Evolutionary conservation across 805 yeast species (phyloP).

Genomic region (Cephaloascus fragrans): DNA sequence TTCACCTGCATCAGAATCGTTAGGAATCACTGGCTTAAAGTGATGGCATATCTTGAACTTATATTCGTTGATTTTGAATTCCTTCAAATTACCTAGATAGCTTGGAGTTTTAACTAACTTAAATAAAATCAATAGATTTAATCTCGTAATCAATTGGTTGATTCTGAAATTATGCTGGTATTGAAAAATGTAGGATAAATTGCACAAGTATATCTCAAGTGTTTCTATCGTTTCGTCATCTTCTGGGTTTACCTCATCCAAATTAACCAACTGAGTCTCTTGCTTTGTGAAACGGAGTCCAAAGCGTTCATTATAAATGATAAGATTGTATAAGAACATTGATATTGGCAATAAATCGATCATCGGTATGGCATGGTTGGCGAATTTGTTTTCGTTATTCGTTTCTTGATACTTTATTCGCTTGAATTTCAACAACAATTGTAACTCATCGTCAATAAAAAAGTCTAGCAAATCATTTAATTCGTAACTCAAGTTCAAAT

Average conservation of each 20-base stretch:
- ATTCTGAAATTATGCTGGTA: slow-evolving; percentile 21
- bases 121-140: slow-evolving; percentile 16
- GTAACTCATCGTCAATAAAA: not conserved
- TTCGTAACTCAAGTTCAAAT: slow-evolving; percentile 8
- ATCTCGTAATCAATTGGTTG: slow-evolving; percentile 15
- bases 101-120: slow-evolving; percentile 10
- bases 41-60: slow-evolving; percentile 35
- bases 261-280: not conserved
- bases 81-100: slow-evolving; percentile 5
- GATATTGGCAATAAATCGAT: slow-evolving; percentile 3
- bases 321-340: slow-evolving; percentile 2
- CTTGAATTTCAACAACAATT: not conserved
- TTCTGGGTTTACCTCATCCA: not conserved
- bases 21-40: slow-evolving; percentile 21
- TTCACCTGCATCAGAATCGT: slow-evolving; percentile 11
- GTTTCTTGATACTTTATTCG: not conserved
- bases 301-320: slow-evolving; percentile 1
- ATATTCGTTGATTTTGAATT: slow-evolving; percentile 20
- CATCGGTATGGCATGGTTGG: not conserved
- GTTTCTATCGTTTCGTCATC: slow-evolving; percentile 3
- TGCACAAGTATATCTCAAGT: slow-evolving; percentile 23
- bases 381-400: slow-evolving; percentile 1
- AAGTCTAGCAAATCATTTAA: not conserved
- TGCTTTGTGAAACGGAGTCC: slow-evolving; percentile 1
- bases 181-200: slow-evolving; percentile 25